Conservation (phyloP, 345 rosid genomes). For the Gossypium anomalum region DNA sequence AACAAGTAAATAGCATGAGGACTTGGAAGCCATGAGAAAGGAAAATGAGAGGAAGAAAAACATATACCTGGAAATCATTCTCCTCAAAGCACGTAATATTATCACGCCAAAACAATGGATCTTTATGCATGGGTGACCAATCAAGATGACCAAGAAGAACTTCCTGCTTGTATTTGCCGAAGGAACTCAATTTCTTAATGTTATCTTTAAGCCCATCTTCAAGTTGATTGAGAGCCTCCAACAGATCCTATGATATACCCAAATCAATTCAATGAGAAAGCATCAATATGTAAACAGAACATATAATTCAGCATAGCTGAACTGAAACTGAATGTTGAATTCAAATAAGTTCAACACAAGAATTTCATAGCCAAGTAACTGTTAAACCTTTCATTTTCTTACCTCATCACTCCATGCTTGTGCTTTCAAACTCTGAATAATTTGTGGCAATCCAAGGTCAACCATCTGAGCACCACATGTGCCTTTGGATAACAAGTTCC, state of each 20-base stretch:
- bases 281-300: background rate
- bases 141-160: constrained; percentile 94
- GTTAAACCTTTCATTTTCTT: constrained; percentile 18
- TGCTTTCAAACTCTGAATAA: constrained; percentile 78
- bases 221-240: constrained; percentile 79
- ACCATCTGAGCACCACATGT: constrained; percentile 95
- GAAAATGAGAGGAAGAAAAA: background rate
- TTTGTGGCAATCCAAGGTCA: constrained; percentile 87
- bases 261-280: constrained; percentile 7
- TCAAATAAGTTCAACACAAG: background rate
- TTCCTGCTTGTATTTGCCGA: constrained; percentile 93
- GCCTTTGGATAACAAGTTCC: constrained; percentile 78
- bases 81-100: constrained; percentile 79
- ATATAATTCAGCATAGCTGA: background rate
- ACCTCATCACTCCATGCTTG: constrained; percentile 99
- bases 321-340: background rate
- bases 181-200: constrained; percentile 84
- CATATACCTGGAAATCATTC: constrained; percentile 83
- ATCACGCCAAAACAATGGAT: constrained; percentile 89
- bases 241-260: constrained; percentile 54
- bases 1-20: background rate
- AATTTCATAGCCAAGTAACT: background rate
- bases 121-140: constrained; percentile 99
- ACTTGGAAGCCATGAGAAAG: background rate
- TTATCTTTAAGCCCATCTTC: constrained; percentile 81